Base-by-base conservation (phyloP, 2,329 filamentous ascomycete genomes). In the Hawksworthiomyces lignivorus region DNA sequence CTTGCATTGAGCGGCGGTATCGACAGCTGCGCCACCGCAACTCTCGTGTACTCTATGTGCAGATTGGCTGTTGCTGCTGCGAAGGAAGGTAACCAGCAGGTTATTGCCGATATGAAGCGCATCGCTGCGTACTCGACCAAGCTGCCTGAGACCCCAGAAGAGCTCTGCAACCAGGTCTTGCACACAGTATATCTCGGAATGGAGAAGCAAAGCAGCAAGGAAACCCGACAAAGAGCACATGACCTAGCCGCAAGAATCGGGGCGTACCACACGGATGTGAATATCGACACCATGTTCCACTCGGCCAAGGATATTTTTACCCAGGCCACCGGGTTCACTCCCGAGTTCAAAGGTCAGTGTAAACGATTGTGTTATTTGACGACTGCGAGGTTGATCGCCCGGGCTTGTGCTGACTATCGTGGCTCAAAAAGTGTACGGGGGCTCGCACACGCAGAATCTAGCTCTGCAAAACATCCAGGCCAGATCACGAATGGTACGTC, bases 161-260 rank as follows among this genome's bases (percentile, higher is more conserved):
- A 82, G 41, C 67, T 85, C 27, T 62, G 61, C 54, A 59, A 78
- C 70, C 54, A 60, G 36, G 49, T 64, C 17, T 41, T 52, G 48
- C 48, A 52, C 50, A 86, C 80, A 2, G 68, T 70, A 35, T 86
- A 79, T 60, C 82, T 87, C 77, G 84, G 83, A 10, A 88, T 80
- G 54, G 64, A 70, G 50, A 76, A 82, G 48, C 82, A 81, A 31
- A 80, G 75, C 37, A 78, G 73, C 19, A 62, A 65, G 31, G 82
- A 87, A 49, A 88, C 84, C 0, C 66, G 84, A 9, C 66, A 70
- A 35, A 69, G 86, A 21, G 82, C 86, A 2, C 73, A 74, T 53
- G 67, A 73, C 0, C 68, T 90, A 1, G 58, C 72, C 5, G 54
- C 65, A 4, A 69, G 65, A 5, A 87, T 90, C 39, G 85, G 84